These are phyloP conservation scores for Botrytis porri DNA, from an alignment of 2,329 filamentous ascomycete species.

Conservation along the genomic window DNA sequence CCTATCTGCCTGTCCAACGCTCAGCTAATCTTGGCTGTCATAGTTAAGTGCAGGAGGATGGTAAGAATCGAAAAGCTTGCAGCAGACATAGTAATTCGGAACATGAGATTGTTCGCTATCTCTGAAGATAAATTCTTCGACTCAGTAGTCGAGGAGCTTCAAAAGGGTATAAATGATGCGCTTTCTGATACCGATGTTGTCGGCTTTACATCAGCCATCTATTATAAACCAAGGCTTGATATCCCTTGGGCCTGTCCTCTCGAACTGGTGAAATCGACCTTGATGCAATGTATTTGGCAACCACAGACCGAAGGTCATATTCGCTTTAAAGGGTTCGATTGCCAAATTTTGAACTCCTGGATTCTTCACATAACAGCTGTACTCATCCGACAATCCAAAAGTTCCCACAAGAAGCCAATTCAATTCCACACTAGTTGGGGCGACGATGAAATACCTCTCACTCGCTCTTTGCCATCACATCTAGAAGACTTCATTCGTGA, in stretches of 20 bases:
- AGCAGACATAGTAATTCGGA: slow-evolving; percentile 54
- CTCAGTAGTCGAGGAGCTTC: slow-evolving; percentile 41
- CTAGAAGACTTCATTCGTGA: slow-evolving; percentile 70
- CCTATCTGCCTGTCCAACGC: neutral
- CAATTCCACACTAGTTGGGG: slow-evolving; percentile 84
- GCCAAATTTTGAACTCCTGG: slow-evolving; percentile 65
- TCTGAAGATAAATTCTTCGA: slow-evolving; percentile 39
- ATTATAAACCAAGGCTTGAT: slow-evolving; percentile 72
- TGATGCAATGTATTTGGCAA: slow-evolving; percentile 34
- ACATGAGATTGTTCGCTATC: slow-evolving; percentile 40
- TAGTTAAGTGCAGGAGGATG: slow-evolving; percentile 61
- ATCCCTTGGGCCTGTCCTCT: slow-evolving; percentile 46
- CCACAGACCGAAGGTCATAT: slow-evolving; percentile 26
- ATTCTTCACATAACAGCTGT: slow-evolving; percentile 63
- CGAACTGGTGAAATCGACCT: slow-evolving; percentile 27
- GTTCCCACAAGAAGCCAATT: slow-evolving; percentile 62
- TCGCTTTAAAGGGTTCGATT: slow-evolving; percentile 54
- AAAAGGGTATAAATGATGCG: slow-evolving; percentile 51
- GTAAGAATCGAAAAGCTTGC: slow-evolving; percentile 75
- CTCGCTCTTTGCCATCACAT: slow-evolving; percentile 69
- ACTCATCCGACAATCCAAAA: slow-evolving; percentile 49
- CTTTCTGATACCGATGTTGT: slow-evolving; percentile 66
- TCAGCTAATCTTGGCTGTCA: neutral
- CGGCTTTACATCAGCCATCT: slow-evolving; percentile 80
- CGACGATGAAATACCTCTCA: slow-evolving; percentile 72